Evolutionary conservation across 495 filamentous ascomycete genomes (phyloP).

Genomic region (Articulospora tetracladia): DNA sequence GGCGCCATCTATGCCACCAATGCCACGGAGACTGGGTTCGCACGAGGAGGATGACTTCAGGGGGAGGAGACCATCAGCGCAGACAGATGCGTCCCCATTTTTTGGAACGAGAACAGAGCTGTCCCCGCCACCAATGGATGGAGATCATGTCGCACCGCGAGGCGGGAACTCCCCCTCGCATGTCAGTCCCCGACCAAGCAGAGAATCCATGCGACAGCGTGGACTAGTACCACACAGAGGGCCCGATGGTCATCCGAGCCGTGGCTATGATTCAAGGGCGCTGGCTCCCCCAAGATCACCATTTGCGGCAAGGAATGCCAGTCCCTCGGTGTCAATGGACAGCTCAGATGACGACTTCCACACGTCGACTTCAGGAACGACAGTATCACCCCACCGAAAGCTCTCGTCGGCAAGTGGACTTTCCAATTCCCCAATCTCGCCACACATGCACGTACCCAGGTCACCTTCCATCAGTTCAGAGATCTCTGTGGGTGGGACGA

Average conservation of each 20-base stretch:
- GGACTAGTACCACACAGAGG: slow-evolving; percentile 1
- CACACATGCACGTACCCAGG: slow-evolving; percentile 51
- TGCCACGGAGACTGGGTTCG: slow-evolving; percentile 6
- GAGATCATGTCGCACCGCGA: not conserved
- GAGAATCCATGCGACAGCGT: slow-evolving; percentile 18
- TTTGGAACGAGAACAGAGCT: slow-evolving; percentile 25
- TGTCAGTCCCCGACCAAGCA: slow-evolving; percentile 12
- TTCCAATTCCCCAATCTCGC: slow-evolving; percentile 61
- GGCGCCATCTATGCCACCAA: not conserved
- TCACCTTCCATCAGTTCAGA: slow-evolving; percentile 85
- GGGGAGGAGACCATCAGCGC: slow-evolving; percentile 16
- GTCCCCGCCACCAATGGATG: slow-evolving; percentile 21
- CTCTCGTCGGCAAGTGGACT: slow-evolving; percentile 65
- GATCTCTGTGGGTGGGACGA: slow-evolving; percentile 50
- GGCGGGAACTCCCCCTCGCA: slow-evolving; percentile 4
- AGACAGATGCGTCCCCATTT: not conserved
- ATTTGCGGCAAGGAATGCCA: slow-evolving; percentile 48
- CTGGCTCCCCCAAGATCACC: slow-evolving; percentile 57
- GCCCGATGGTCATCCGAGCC: slow-evolving; percentile 14
- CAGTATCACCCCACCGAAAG: slow-evolving; percentile 39
- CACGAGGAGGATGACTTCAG: slow-evolving; percentile 22
- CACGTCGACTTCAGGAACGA: not conserved
- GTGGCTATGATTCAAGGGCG: slow-evolving; percentile 21
- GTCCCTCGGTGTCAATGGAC: slow-evolving; percentile 52
- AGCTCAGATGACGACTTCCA: slow-evolving; percentile 54